phyloP scores from a whole-genome alignment of 2,329 filamentous ascomycete genomes.

The Beauveria asiatica region DNA sequence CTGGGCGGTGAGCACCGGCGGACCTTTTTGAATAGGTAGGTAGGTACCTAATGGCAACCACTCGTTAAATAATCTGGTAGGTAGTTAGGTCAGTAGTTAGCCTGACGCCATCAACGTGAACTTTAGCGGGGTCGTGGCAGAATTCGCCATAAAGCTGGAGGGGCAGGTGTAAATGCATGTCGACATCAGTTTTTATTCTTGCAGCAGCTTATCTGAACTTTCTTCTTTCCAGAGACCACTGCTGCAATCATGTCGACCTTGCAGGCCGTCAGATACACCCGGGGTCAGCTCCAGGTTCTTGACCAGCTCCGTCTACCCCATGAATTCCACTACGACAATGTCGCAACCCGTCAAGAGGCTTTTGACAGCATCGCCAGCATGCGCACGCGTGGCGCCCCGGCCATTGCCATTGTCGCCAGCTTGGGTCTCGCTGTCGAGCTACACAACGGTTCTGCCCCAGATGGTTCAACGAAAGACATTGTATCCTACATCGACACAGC shows the following conservation, averaged over 20 bases:
- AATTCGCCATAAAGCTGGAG: constrained; percentile 13
- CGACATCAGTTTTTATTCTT: neutral
- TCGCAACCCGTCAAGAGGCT: constrained; percentile 63
- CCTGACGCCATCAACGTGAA: constrained; percentile 5
- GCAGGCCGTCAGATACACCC: constrained; percentile 68
- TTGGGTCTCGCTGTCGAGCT: constrained; percentile 83
- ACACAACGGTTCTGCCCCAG: constrained; percentile 40
- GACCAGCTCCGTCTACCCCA: constrained; percentile 80
- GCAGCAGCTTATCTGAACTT: neutral
- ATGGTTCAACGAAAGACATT: constrained; percentile 43
- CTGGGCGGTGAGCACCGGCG: neutral
- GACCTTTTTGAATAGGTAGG: too few species aligned
- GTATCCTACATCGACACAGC: constrained; percentile 66
- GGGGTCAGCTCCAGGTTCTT: constrained; percentile 65
- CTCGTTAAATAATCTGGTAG: neutral
- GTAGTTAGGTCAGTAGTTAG: too few species aligned
- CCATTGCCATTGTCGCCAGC: constrained; percentile 95
- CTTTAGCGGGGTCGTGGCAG: constrained; percentile 18
- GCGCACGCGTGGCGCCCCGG: constrained; percentile 72
- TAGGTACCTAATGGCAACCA: neutral
- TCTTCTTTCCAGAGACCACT: constrained; percentile 30
- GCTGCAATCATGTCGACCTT: constrained; percentile 51
- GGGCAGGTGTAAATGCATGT: constrained; percentile 2
- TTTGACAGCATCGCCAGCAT: constrained; percentile 79
- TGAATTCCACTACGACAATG: constrained; percentile 66